Conservation (phyloP, 164 flowering plant genomes). For the Taxillus chinensis region DNA sequence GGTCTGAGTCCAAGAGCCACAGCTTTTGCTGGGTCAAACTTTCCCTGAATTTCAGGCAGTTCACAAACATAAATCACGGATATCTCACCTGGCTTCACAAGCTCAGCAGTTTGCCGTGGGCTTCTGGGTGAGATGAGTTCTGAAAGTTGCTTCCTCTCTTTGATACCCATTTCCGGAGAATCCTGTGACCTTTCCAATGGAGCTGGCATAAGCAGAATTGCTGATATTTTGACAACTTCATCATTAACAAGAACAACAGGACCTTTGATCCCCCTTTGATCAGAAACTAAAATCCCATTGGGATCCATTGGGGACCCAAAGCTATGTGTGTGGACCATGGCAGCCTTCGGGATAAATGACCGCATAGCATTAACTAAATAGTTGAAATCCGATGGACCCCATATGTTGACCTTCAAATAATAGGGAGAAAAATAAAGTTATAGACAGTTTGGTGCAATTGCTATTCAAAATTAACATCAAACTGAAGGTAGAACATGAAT, state of each 20-base stretch:
- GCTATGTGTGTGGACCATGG: constrained; percentile 79
- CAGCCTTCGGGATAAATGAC: constrained; percentile 80
- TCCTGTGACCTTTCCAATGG: constrained; percentile 16
- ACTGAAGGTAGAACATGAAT: not conserved
- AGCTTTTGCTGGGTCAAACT: constrained; percentile 80
- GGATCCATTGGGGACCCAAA: constrained; percentile 48
- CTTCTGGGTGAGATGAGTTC: constrained; percentile 7
- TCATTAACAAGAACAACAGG: constrained; percentile 65
- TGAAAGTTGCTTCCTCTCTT: constrained; percentile 6
- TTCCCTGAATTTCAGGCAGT: constrained; percentile 83
- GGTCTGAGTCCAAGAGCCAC: constrained; percentile 72
- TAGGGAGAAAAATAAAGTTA: constrained; percentile 2
- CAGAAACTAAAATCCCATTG: constrained; percentile 18
- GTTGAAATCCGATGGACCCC: constrained; percentile 95
- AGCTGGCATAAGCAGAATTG: constrained; percentile 53
- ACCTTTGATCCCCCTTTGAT: constrained; percentile 20
- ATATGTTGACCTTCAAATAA: constrained; percentile 63
- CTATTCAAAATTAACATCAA: not conserved
- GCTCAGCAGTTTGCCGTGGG: constrained; percentile 5
- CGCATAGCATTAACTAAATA: constrained; percentile 82
- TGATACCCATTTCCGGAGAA: constrained; percentile 5
- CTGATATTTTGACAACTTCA: constrained; percentile 86
- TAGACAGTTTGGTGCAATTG: too few relatives aligned
- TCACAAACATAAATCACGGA: constrained; percentile 90
- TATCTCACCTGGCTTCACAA: constrained; percentile 59